These are phyloP conservation scores for Fusarium transvaalense DNA, from an alignment of 2,329 filamentous ascomycete species.

Conservation along the genomic window DNA sequence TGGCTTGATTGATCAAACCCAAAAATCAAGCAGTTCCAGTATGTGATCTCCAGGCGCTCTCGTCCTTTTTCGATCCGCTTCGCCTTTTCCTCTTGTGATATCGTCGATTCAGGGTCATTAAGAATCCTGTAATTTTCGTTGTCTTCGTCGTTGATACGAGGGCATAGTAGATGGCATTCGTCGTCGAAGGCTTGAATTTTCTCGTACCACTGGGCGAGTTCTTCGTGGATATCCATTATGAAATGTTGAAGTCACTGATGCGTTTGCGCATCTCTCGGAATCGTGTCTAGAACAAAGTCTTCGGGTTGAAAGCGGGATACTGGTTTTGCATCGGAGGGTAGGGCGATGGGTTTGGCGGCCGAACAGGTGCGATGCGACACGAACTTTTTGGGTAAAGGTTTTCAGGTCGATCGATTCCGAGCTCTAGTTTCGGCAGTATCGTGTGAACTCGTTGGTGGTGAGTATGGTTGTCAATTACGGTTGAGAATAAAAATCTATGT, in stretches of 20 bases:
- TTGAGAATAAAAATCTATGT: constrained; percentile 18
- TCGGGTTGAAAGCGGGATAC: constrained; percentile 4
- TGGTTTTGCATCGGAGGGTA: constrained; percentile 20
- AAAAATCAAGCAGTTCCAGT: constrained; percentile 76
- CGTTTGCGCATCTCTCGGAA: constrained; percentile 41
- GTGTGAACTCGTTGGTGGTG: neutral
- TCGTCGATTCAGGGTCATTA: constrained; percentile 64
- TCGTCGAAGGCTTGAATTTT: constrained; percentile 59
- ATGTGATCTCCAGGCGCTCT: constrained; percentile 70
- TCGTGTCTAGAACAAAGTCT: constrained; percentile 15
- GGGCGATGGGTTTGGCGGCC: neutral
- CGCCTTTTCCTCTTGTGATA: constrained; percentile 64
- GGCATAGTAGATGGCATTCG: constrained; percentile 76
- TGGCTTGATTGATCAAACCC: constrained; percentile 73
- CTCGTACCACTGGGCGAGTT: constrained; percentile 59
- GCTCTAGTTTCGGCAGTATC: neutral
- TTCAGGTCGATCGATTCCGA: neutral
- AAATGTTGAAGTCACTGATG: constrained; percentile 29
- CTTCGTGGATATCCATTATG: constrained; percentile 57
- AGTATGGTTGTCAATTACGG: constrained; percentile 1
- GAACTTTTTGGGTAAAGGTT: neutral
- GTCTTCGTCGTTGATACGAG: constrained; percentile 73
- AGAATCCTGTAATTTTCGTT: constrained; percentile 66
- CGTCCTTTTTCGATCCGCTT: constrained; percentile 67
- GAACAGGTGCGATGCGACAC: neutral